Evolutionary conservation across 441 rosid species (phyloP), one percentile per base, ranked within the genome.

Genomic region (Rhodomyrtus psidioides): DNA sequence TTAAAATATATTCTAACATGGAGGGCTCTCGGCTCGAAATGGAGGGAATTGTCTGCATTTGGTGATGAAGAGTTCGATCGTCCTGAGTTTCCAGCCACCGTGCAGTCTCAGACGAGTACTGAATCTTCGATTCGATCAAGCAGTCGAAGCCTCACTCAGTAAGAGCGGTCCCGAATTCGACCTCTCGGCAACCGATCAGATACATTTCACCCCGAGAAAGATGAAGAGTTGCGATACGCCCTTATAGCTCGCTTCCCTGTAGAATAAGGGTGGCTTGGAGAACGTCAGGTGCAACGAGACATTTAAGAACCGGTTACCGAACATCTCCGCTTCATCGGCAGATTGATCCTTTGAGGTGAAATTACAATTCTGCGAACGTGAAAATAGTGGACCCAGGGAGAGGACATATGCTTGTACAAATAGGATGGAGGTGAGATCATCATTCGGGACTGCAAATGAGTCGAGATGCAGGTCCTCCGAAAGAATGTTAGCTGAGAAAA

Each of bases 341-440:
- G 6, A 21, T 30, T 6, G 15, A 16, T 59, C 79, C 21, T 44
- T 23, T 9, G 24, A 58, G 27, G 42, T 59, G 16, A 39, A 83
- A 79, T 39, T 51, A 16, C 44, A 83, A 4, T 28, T 30, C 55
- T 83, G 79, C 8, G 87, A 26, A 86, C 51, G 14, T 28, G 86
- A 65, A 55, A 87, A 70, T 49, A 89, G 60, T 17, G 89, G 83
- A 57, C 88, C 87, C 57, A 87, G 2, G 28, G 89, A 88, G 60
- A 89, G 86, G 10, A 84, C 70, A 57, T 84, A 81, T 60, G 81
- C 17, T 4, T 16, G 44, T 9, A 84, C 74, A n/a, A 44, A 86
- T 46, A 86, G 55, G 9, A 13, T 7, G 13, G 44, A 24, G 44
- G 28, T 15, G 4, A 23, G 54, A 53, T 54, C 28, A 10, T 6